phyloP scores from a whole-genome alignment of 2,329 filamentous ascomycete species.

The Calonectria honghensis region DNA sequence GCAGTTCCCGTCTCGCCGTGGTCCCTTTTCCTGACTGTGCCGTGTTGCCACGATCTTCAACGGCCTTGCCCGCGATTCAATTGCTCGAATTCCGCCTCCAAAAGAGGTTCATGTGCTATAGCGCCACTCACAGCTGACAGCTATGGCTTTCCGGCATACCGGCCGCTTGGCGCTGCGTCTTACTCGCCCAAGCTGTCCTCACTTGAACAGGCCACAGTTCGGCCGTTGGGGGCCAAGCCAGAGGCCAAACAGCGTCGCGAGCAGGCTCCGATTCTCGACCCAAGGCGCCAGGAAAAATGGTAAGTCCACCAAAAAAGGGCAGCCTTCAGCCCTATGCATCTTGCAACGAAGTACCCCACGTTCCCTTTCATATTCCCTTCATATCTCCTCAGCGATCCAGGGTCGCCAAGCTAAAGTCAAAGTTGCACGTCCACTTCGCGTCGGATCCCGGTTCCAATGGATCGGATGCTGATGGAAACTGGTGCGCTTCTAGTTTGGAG shows the following conservation, averaged over 20 bases:
- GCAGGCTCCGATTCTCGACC: constrained; percentile 56
- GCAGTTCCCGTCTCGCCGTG: constrained; percentile 29
- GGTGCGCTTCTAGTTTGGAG: background rate
- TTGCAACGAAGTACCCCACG: background rate
- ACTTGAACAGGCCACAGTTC: constrained; percentile 41
- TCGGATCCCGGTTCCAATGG: constrained; percentile 12
- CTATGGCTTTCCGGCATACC: constrained; percentile 53
- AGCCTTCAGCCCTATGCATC: background rate
- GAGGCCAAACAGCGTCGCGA: constrained; percentile 44
- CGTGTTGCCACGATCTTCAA: constrained; percentile 39
- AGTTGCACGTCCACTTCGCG: background rate
- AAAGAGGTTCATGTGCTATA: constrained; percentile 18
- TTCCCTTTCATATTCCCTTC: background rate
- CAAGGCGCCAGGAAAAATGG: constrained; percentile 52
- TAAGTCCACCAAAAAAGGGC: constrained; percentile 44
- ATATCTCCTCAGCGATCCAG: background rate
- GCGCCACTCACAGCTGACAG: constrained; percentile 34
- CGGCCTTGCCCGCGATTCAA: constrained; percentile 39
- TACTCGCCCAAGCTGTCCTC: constrained; percentile 44
- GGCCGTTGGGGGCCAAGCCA: constrained; percentile 49
- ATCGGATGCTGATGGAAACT: background rate
- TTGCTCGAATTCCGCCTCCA: constrained; percentile 30
- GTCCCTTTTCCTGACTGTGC: constrained; percentile 44
- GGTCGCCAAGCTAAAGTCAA: constrained; percentile 9
- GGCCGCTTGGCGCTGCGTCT: constrained; percentile 55